Base-by-base conservation (phyloP, 495 filamentous ascomycete genomes). In the Annulohypoxylon moriforme region DNA sequence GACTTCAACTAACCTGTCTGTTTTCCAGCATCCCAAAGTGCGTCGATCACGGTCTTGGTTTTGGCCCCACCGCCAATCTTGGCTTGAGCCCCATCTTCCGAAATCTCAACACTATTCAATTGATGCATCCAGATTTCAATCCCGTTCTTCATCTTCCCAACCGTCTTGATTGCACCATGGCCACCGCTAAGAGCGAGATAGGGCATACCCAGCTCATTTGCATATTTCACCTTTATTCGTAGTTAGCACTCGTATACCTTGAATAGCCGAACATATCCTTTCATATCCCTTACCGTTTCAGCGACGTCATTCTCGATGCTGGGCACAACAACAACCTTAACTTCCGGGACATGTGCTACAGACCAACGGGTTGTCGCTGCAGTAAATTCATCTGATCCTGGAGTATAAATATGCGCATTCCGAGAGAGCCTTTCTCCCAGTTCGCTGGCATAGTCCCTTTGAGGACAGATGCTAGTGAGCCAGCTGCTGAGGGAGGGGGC, bases 271-370 rank as follows among this genome's bases (percentile, higher is more conserved):
- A 33, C 5, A 13, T 13, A 33, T 33, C n/a, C 27, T 1, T 8
- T 34, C 14, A 20, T 20, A 18, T 10, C 16, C 13, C 78, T 67
- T 75, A 89, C 87, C 1, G 80, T 84, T 46, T 80, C 73, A 3
- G 77, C 78, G 24, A 90, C 81, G 68, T 90, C 88, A 16, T 83
- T 75, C 65, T 86, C 86, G 5, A 79, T 82, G 14, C 75, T 81
- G 6, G 83, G 82, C 10, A 83, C 80, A 2, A 89, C 81, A 13
- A 85, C 81, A n/a, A 85, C 58, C 20, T 81, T 82, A 13, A 83
- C 77, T 14, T 61, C 77, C 2, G 88, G 86, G n/a, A 73, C 62
- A 4, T 75, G 75, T 7, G 79, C 50, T 24, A 72, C 66, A 18
- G 77, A 81, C 81, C 84, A 88, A 42, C 87, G 81, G 11, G 75